Evolutionary conservation across 2,329 filamentous ascomycete species (phyloP), one percentile per base, ranked within the genome.

Genomic region (Apiospora malaysiana): DNA sequence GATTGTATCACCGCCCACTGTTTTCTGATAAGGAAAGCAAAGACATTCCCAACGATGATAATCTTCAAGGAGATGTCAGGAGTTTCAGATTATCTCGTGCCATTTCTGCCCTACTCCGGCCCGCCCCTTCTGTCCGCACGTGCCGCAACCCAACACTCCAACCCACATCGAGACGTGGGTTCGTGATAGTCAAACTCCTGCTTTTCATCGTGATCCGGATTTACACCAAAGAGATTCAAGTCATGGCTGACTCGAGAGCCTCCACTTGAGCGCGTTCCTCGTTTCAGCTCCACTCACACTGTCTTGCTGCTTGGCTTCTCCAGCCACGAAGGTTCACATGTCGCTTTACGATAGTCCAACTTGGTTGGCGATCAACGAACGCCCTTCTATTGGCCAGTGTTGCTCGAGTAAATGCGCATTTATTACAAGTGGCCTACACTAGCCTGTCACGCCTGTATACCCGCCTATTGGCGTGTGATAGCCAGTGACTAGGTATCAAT

Each of bases 181-280:
- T 27, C 10, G 9, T 2, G 16, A 14, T n/a, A 40, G 32, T 10
- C 56, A 63, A 63, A 63, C 56, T 63, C 56, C 56, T 63, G 32
- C 56, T 23, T 63, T 63, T 63, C 8, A 63, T 63, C 56, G 56
- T 63, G 56, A 63, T 63, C 32, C 32, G 7, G 56, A 18, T 63
- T 40, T 40, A 2, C 56, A 59, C 25, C 56, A 40, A 40, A 40
- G 32, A 23, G n/a, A 12, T 40, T 10, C 56, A 63, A 63, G 56
- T 40, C 56, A 63, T 40, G 56, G 5, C 51, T 27, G 16, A 14
- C 42, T 14, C 42, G 21, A n/a, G 32, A 40, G 32, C 32, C 56
- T 63, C 56, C 56, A 63, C 56, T 63, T 40, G 56, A 63, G 56
- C 56, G 32, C 56, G 8, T 63, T 63, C 56, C 56, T 12, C 40